A percentile compares a stretch with the other conserved stretches of the same genome.
Conservation (phyloP, 345 rosid species). For the Melaleuca quinquenervia region DNA sequence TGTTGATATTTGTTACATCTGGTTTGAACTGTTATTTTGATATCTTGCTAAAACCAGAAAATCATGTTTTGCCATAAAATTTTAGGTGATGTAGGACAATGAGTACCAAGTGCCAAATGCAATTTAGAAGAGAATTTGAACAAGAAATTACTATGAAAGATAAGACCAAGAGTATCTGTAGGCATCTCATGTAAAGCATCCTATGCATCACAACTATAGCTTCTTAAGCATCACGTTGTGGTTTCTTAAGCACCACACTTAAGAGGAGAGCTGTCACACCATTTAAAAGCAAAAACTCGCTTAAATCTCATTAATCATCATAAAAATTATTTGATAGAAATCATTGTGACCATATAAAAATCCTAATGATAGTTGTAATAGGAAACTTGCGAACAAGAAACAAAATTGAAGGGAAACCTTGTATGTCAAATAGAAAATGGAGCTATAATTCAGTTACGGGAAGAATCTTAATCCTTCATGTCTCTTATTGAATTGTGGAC, state of each 20-base stretch:
- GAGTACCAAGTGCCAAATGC: background rate
- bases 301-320: background rate
- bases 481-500: background rate
- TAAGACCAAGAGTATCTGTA: background rate
- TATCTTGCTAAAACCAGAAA: background rate
- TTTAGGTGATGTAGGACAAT: background rate
- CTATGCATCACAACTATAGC: background rate
- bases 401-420: background rate
- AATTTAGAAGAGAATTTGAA: background rate
- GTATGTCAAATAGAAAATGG: background rate
- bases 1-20: background rate
- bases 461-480: background rate
- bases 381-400: background rate
- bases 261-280: background rate
- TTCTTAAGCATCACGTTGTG: background rate
- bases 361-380: background rate
- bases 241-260: background rate
- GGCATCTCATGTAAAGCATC: background rate
- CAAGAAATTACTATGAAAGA: background rate
- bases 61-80: background rate
- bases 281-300: background rate
- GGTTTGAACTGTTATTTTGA: background rate
- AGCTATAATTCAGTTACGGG: background rate
- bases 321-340: background rate
- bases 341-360: background rate